Evolutionary conservation across 2,329 filamentous ascomycete genomes (phyloP), one percentile per base, ranked within the genome.

Genomic region (Alternaria tenuissima): DNA sequence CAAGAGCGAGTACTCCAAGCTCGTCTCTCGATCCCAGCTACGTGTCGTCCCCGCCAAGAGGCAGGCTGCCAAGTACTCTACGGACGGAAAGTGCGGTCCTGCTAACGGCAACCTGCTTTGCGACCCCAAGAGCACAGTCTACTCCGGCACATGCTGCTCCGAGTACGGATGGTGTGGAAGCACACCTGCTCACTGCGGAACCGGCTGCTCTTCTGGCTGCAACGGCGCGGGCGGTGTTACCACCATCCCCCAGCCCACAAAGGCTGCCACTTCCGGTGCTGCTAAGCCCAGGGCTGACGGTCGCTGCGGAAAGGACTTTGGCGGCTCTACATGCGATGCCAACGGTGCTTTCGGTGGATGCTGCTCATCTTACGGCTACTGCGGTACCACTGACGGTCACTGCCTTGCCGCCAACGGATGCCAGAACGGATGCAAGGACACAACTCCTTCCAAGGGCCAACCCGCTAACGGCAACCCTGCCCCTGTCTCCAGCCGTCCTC

Each of bases 101-200:
- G 69, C 71, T 18, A 75, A 80, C 65, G 74, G 73, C 55, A 79
- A 78, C 58, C 60, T 77, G 8, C 70, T 81, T 42, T 81, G 79
- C 64, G 76, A 83, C 63, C 79, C 81, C 43, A 79, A 81, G 7
- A 82, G 79, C 70, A 81, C 71, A 5, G 75, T 71, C 12, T 83
- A 84, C 71, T 76, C 66, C 2, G 82, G 82, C 41, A 72, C 76
- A 32, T 84, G 82, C 65, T 84, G 82, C 69, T 81, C 80, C 43
- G 68, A 73, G 64, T 78, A 80, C 59, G 76, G 76, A 48, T 79
- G 77, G 78, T 84, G 82, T 61, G 82, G 82, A 65, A 76, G 76
- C 59, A 79, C 78, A 38, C 51, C 74, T n/a, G 77, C 71, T 28
- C 76, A 80, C 62, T 80, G 78, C 62, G 79, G 72, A 38, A 70